Evolutionary conservation across 768 basidiomycete genomes (phyloP), one percentile per base, ranked within the genome.

Genomic region (Crucibulum laeve): DNA sequence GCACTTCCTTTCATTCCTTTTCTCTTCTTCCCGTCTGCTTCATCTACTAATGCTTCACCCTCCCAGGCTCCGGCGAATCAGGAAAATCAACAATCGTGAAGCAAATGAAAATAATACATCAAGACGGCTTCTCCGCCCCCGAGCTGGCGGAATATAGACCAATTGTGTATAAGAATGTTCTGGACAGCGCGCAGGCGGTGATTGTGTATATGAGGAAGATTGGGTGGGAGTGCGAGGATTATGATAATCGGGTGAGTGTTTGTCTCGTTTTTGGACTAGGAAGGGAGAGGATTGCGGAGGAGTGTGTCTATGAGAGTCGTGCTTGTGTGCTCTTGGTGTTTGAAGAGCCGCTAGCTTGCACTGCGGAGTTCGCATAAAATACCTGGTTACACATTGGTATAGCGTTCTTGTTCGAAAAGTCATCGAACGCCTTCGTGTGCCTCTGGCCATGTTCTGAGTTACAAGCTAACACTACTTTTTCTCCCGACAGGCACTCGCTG

Each of bases 21-120:
- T 35, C 34, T 11, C 4, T 28, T 41, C 32, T 32, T 24, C 15
- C 19, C 10, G 10, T 1, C 19, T 21, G 13, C 22, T 30, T 25
- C 19, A 22, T 25, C 19, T 18, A 19, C 3, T 42, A n/a, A n/a
- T 23, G 18, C 32, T 42, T 34, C 4, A 6, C 34, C 25, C 38
- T 39, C 33, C n/a, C 53, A 94, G 93, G 94, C 43, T 93, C 92
- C 11, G 91, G 94, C 54, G 92, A 95, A 69, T 90, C 87, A 0
- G 95, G 94, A 4, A 97, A 97, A 67, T 84, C 82, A 3, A 98
- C 94, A 0, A 91, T 98, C 51, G 93, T 96, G 26, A 97, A 98
- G 61, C 94, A 98, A 64, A 96, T 98, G 93, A 96, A 95, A 74
- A 94, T 97, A 45, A 93, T 97, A 38, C 89, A 98, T 61, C 89